Base-by-base conservation (phyloP, 352 stramenopile species). In the Phytophthora palmivora region DNA sequence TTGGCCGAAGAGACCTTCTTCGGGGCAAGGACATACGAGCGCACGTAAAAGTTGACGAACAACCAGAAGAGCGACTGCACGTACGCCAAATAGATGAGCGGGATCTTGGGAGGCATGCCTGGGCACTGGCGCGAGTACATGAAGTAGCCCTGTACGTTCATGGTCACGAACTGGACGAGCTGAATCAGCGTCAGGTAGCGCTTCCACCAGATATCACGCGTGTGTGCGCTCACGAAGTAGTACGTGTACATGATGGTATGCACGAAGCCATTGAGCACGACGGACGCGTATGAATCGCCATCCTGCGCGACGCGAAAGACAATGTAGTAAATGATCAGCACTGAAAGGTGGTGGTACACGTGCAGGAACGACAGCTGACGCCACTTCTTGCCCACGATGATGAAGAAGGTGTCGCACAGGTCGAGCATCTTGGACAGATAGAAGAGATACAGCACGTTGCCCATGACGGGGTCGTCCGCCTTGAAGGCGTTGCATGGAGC, bases 211-310 rank as follows among this genome's bases (percentile, higher is more conserved):
- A 98, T 98, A 46, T 94, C 74, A 54, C 96, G 97, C 38, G 94
- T 98, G 79, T 98, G 92, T 72, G 97, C 94, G 76, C 88, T 96
- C 32, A 98, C 95, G 61, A 98, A 98, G 90, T 98, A 99, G 79
- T 99, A 99, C 11, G 89, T 98, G 88, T 99, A 99, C 95, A 99
- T 98, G 70, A 99, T 94, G 34, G 92, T 98, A 78, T 99, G 96
- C 60, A 99, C 97, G 69, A 98, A 97, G 58, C 91, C 89, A 70
- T 99, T 99, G 37, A 98, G 74, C 21, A 98, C 69, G 55, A 98
- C 94, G 21, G 95, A 98, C 16, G 97, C 77, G 80, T 96, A 99
- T 56, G 97, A 91, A 76, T 98, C 95, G 62, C 93, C 94, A 72
- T 98, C 94, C 64, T 98, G 97, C 33, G 88, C 89, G 6, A 94